Conservation (phyloP, 192 early-diverging fungal genomes). For the Backusella liffmaniae region DNA sequence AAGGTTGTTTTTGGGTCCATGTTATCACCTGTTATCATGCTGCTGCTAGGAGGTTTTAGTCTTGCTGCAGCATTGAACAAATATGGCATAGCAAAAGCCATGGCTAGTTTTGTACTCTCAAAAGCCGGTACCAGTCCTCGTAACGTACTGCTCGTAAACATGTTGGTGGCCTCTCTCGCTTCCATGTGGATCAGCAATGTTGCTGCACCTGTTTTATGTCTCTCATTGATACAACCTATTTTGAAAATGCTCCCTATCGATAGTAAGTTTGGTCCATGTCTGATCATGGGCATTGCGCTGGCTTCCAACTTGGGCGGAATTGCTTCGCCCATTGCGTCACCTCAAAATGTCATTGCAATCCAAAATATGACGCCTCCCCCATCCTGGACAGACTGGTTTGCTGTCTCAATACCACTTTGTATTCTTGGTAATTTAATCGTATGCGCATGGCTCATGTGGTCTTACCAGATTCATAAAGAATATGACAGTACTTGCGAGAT, state of each 20-base stretch:
- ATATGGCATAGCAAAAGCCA: slow-evolving; percentile 88
- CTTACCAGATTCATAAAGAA: slow-evolving; percentile 64
- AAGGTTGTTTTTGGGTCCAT: slow-evolving; percentile 88
- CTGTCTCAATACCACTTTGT: slow-evolving; percentile 83
- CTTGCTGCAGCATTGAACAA: slow-evolving; percentile 94
- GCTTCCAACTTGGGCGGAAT: slow-evolving; percentile 97
- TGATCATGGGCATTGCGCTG: slow-evolving; percentile 93
- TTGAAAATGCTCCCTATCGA: slow-evolving; percentile 79
- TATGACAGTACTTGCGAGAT: background rate
- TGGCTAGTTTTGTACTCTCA: slow-evolving; percentile 83
- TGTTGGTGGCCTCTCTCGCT: slow-evolving; percentile 93
- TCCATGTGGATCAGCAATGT: slow-evolving; percentile 99
- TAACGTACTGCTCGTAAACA: slow-evolving; percentile 85
- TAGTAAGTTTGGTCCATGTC: slow-evolving; percentile 76
- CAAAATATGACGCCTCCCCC: slow-evolving; percentile 88
- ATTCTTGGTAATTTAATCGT: slow-evolving; percentile 77
- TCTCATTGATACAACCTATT: slow-evolving; percentile 91
- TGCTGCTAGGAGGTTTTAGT: slow-evolving; percentile 92
- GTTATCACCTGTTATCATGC: slow-evolving; percentile 96
- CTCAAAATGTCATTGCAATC: slow-evolving; percentile 96
- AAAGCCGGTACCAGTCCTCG: slow-evolving; percentile 84
- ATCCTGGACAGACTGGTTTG: slow-evolving; percentile 90
- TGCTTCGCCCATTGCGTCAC: slow-evolving; percentile 96
- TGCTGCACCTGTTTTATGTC: slow-evolving; percentile 95
- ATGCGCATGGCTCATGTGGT: slow-evolving; percentile 75